Conservation (phyloP, 2,329 filamentous ascomycete species). For the Rhynchosporium graminicola region DNA sequence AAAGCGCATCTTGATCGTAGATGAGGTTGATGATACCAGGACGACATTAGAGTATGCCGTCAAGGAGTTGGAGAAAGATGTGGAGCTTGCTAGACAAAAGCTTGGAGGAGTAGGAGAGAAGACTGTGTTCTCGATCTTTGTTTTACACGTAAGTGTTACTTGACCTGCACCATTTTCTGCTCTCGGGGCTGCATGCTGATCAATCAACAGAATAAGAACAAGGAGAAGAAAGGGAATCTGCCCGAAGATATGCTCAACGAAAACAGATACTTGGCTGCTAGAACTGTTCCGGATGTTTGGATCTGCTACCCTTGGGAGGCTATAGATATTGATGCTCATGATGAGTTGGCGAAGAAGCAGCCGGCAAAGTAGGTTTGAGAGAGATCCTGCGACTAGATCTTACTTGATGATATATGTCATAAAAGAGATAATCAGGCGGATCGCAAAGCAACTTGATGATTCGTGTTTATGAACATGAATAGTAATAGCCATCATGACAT, state of each 20-base stretch:
- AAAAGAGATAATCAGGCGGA: no score
- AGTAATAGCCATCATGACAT: not conserved
- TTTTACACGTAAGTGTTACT: constrained; percentile 69
- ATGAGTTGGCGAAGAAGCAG: constrained; percentile 58
- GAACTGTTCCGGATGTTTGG: constrained; percentile 92
- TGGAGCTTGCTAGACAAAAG: constrained; percentile 75
- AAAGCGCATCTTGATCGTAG: constrained; percentile 89
- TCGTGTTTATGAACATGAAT: no score
- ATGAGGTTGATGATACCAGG: constrained; percentile 93
- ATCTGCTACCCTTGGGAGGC: constrained; percentile 99
- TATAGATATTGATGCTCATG: constrained; percentile 89
- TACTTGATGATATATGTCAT: not conserved
- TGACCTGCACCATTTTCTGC: not conserved
- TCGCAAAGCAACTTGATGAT: no score
- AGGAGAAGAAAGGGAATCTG: constrained; percentile 86
- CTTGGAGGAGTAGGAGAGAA: constrained; percentile 71
- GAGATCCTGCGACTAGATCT: not conserved
- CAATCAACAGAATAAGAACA: constrained; percentile 81
- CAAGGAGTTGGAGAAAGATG: constrained; percentile 91
- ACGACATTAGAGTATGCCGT: constrained; percentile 95
- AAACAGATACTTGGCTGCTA: constrained; percentile 78
- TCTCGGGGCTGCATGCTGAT: constrained; percentile 20
- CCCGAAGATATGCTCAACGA: constrained; percentile 74
- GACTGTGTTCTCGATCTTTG: constrained; percentile 92
- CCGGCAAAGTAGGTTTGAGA: constrained; percentile 23